A percentile compares a stretch with the other conserved stretches of the same genome.
These are phyloP conservation scores for Sanchytrium tribonematis DNA, from an alignment of 371 early-diverging fungal genomes.

Conservation along the genomic window DNA sequence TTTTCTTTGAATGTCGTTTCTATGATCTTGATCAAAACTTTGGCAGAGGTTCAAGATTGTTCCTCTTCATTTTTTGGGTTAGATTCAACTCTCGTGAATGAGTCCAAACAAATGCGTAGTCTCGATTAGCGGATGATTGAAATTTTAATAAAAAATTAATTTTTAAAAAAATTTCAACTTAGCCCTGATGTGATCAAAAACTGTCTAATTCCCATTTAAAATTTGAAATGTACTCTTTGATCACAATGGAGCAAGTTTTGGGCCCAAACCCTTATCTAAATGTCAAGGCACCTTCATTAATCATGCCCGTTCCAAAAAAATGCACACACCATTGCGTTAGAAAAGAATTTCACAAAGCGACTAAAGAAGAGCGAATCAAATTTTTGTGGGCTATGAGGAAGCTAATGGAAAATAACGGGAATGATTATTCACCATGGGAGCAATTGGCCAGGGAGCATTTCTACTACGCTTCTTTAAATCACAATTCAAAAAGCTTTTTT, in stretches of 20 bases:
- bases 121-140: no score
- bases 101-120: no score
- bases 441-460: not conserved
- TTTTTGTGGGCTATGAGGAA: not conserved
- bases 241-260: not conserved
- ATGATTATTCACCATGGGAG: not conserved
- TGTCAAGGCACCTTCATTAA: not conserved
- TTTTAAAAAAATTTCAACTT: no score
- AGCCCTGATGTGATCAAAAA: no score
- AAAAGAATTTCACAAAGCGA: not conserved
- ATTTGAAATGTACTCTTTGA: not conserved
- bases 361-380: not conserved
- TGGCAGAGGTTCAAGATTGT: not conserved
- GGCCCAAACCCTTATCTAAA: not conserved
- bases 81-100: not conserved
- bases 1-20: not conserved
- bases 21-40: not conserved
- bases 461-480: not conserved
- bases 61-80: not conserved
- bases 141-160: no score
- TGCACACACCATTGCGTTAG: not conserved
- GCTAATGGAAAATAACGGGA: not conserved
- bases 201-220: no score
- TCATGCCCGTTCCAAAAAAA: not conserved
- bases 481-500: not conserved